Evolutionary conservation across 2,329 filamentous ascomycete genomes (phyloP).

Genomic region (Teratosphaeria zuluensis): DNA sequence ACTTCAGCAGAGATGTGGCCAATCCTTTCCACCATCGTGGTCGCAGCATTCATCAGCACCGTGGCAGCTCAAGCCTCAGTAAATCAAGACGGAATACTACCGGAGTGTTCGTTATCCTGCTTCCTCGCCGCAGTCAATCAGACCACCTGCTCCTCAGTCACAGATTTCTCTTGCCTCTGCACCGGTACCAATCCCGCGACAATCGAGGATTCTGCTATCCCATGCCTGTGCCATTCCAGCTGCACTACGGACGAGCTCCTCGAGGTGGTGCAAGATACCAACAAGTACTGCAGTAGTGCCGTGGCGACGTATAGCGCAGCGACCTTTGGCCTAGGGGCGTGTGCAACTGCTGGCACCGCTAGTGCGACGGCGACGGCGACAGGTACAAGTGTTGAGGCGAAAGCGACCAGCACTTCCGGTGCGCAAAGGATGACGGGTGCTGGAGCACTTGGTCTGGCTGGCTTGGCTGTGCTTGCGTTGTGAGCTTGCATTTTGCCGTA

Average conservation of each 20-base stretch:
- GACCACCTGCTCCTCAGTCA: slow-evolving; percentile 36
- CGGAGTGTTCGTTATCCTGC: slow-evolving; percentile 30
- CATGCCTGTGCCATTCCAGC: slow-evolving; percentile 27
- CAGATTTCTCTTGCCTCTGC: slow-evolving; percentile 45
- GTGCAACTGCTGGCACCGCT: slow-evolving; percentile 3
- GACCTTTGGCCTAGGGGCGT: slow-evolving; percentile 1
- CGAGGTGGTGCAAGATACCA: slow-evolving; percentile 4
- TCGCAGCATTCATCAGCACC: not conserved
- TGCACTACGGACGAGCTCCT: slow-evolving; percentile 30
- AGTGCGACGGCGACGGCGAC: slow-evolving; percentile 5
- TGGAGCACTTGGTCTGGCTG: slow-evolving; percentile 4
- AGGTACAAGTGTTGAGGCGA: not conserved
- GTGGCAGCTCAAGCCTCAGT: not conserved
- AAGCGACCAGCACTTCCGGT: not conserved
- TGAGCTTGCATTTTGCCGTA: not conserved
- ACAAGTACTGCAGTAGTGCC: slow-evolving; percentile 3
- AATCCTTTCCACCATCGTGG: not conserved
- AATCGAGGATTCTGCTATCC: slow-evolving; percentile 31
- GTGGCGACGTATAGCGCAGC: slow-evolving; percentile 2
- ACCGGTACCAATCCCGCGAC: slow-evolving; percentile 25
- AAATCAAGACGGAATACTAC: not conserved
- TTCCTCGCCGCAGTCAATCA: slow-evolving; percentile 37
- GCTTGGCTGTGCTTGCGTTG: slow-evolving; percentile 6
- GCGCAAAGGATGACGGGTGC: slow-evolving; percentile 1
- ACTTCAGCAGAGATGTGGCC: not conserved